Conservation (phyloP, 805 yeast species). For the Zygosaccharomyces pseudorouxii region DNA sequence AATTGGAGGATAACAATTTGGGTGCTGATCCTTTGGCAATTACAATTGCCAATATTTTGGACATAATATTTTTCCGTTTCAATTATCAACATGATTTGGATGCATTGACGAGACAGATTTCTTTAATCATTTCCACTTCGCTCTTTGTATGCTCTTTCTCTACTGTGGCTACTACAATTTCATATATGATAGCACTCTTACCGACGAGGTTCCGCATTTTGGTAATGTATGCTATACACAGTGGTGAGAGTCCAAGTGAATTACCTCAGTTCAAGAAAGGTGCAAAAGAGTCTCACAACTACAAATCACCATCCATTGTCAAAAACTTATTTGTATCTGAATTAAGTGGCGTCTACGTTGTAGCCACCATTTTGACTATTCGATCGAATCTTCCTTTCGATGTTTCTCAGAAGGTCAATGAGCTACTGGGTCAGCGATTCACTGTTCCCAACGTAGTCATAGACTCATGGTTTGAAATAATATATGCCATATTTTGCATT, state of each 20-base stretch:
- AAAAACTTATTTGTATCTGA: conserved; percentile 39
- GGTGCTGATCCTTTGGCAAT: conserved; percentile 38
- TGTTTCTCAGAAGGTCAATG: conserved; percentile 32
- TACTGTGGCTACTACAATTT: conserved; percentile 57
- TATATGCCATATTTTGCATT: conserved; percentile 34
- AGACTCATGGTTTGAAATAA: conserved; percentile 41
- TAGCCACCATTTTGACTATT: conserved; percentile 39
- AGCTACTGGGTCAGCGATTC: conserved; percentile 32
- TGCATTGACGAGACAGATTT: conserved; percentile 36
- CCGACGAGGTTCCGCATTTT: conserved; percentile 35
- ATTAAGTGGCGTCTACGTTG: conserved; percentile 38
- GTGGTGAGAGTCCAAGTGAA: conserved; percentile 11
- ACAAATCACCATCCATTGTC: conserved; percentile 34
- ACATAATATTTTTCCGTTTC: conserved; percentile 32
- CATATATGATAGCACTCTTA: conserved; percentile 43
- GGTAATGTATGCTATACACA: conserved; percentile 28
- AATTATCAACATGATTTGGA: conserved; percentile 36
- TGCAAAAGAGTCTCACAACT: background rate
- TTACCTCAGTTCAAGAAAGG: conserved; percentile 21
- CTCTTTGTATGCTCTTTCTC: conserved; percentile 61
- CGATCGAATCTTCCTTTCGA: conserved; percentile 38
- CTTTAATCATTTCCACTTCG: conserved; percentile 51
- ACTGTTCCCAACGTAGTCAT: conserved; percentile 30
- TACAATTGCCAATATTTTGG: conserved; percentile 35
- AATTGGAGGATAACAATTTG: conserved; percentile 17